Percentiles rank a stretch among this genome's conserved stretches.
These are phyloP conservation scores for Diaporthe vexans DNA, from an alignment of 2,329 filamentous ascomycete genomes.

Conservation along the genomic window DNA sequence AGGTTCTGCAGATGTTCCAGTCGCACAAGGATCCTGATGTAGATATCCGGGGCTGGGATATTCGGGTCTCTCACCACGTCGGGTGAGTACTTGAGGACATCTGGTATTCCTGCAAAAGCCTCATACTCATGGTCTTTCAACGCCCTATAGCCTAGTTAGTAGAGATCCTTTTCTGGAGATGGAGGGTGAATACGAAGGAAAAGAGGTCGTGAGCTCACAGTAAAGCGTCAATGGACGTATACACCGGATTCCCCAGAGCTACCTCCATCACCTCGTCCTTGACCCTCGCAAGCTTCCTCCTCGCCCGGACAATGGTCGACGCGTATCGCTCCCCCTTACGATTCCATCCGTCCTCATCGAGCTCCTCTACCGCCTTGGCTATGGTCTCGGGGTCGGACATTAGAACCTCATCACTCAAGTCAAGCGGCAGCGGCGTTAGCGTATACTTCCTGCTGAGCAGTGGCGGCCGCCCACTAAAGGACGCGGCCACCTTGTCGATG, in stretches of 20 bases:
- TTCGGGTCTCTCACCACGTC: constrained; percentile 54
- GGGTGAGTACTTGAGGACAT: constrained; percentile 55
- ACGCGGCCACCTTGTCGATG: constrained; percentile 64
- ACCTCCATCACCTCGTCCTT: constrained; percentile 72
- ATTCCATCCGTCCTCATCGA: constrained; percentile 69
- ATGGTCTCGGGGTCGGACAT: constrained; percentile 59
- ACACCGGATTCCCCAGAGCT: constrained; percentile 59
- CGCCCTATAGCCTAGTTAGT: constrained; percentile 46
- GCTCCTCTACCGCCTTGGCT: constrained; percentile 51
- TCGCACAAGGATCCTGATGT: constrained; percentile 60
- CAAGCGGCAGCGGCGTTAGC: constrained; percentile 66
- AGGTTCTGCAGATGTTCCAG: constrained; percentile 69
- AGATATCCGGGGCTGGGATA: constrained; percentile 51
- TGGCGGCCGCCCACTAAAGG: constrained; percentile 69
- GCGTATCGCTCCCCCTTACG: constrained; percentile 57
- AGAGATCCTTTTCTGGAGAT: fast-evolving
- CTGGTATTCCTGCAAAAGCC: constrained; percentile 53
- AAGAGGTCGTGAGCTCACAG: constrained; percentile 44
- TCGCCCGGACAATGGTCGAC: constrained; percentile 61
- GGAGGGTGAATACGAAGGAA: background rate
- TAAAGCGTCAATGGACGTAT: constrained; percentile 54
- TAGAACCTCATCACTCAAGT: constrained; percentile 64
- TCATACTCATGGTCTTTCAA: constrained; percentile 53
- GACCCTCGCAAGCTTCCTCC: constrained; percentile 62
- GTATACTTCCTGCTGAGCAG: constrained; percentile 66